Base-by-base conservation (phyloP, 148 eudicot species). In the Silene latifolia region DNA sequence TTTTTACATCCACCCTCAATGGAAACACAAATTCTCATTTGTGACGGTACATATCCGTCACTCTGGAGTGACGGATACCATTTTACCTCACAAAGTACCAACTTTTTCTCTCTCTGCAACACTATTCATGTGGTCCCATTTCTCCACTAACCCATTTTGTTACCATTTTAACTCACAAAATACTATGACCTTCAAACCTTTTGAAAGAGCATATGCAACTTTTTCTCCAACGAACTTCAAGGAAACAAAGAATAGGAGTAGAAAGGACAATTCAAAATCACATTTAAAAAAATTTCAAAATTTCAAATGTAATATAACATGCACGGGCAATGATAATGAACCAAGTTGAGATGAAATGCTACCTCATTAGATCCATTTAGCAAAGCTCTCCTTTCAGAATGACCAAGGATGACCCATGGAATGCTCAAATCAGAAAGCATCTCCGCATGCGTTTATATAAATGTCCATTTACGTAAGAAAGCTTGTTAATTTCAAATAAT, bases 401-500 rank as follows among this genome's bases (percentile, higher is more conserved):
- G 96, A 73, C 98, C 98, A 77, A 90, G 89, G 83, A 93, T 93
- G 73, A 90, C 98, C 97, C 97, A 93, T 35, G 93, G 93, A 81
- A 93, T 72, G 69, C 74, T 86, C 77, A 93, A 71, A 74, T 90
- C 85, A 77, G 78, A 87, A 71, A 93, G 98, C 98, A 93, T 93
- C 90, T 90, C 98, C 24, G 93, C 98, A 84, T 93, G 80, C 71
- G 84, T 10, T 10, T 54, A 39, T 5, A 71, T 44, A 77, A 71
- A 48, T 39, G 44, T 39, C 44, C 44, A 39, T 39, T 39, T 39
- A 39, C 44, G 8, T 5, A 39, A 39, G 44, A 39, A 39, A 6
- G 35, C 9, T 39, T 39, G 44, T 51, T 48, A 14, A 48, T 10
- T 14, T 48, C 15, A 48, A 48, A 48, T 48, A 48, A 48, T 11